phyloP scores from a whole-genome alignment of 768 basidiomycete species.

The Rhodocollybia butyracea region DNA sequence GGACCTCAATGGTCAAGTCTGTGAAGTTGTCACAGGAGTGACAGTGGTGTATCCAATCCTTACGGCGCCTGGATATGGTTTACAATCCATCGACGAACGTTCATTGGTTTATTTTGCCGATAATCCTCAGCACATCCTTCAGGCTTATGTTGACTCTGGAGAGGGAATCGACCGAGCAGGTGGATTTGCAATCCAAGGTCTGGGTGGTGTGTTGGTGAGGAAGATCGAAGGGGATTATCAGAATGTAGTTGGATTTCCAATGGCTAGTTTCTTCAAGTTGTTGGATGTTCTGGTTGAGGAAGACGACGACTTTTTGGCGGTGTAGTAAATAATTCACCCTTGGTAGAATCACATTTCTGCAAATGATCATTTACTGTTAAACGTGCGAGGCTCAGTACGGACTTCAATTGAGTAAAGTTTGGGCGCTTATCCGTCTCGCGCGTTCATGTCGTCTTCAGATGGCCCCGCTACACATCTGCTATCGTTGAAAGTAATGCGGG shows the following conservation, averaged over 20 bases:
- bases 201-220: constrained; percentile 77
- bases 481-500: constrained; percentile 84
- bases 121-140: constrained; percentile 50
- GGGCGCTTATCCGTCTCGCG: too few relatives aligned
- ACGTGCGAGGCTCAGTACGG: too few relatives aligned
- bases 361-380: too few relatives aligned
- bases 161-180: constrained; percentile 90
- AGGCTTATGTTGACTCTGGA: constrained; percentile 81
- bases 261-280: constrained; percentile 76
- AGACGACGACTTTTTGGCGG: constrained; percentile 67
- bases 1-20: constrained; percentile 80
- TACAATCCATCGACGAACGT: constrained; percentile 79
- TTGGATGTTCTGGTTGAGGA: constrained; percentile 70
- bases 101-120: constrained; percentile 76
- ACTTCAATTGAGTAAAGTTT: background rate
- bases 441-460: constrained; percentile 30
- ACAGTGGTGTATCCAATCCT: constrained; percentile 79
- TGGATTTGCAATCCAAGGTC: constrained; percentile 92
- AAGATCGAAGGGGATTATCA: constrained; percentile 88
- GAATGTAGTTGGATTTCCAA: constrained; percentile 93
- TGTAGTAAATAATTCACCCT: too few relatives aligned
- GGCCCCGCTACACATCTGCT: constrained; percentile 57
- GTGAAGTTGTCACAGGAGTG: constrained; percentile 93
- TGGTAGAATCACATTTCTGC: too few relatives aligned
- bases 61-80: constrained; percentile 71